Conservation (phyloP, 23 red algal genomes). For the Agarophyton chilense region DNA sequence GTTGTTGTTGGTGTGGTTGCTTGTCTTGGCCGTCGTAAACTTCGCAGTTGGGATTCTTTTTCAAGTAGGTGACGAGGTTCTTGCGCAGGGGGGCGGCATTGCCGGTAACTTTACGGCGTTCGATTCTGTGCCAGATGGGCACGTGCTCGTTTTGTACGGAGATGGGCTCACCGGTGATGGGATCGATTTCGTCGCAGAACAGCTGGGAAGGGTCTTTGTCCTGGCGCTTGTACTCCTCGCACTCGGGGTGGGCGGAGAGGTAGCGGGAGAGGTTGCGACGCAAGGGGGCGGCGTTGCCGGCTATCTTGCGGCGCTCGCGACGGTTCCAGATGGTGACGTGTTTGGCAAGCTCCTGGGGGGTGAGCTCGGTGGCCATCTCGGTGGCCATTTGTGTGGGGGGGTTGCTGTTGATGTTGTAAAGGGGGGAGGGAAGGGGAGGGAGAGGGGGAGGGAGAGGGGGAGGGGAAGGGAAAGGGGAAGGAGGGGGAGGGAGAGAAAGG, state of each 20-base stretch:
- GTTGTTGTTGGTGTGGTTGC: too few relatives aligned
- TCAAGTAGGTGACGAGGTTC: constrained; percentile 85
- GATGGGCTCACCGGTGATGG: constrained; percentile 37
- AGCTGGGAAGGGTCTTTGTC: constrained; percentile 70
- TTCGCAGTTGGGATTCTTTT: constrained; percentile 88
- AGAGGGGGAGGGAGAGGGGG: neutral
- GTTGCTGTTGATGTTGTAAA: neutral
- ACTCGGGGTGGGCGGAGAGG: constrained; percentile 84
- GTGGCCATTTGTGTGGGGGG: neutral
- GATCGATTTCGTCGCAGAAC: constrained; percentile 42
- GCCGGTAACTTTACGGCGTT: constrained; percentile 90
- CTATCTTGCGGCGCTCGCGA: constrained; percentile 87
- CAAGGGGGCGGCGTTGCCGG: constrained; percentile 94
- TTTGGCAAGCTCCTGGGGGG: constrained; percentile 43
- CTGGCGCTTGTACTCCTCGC: constrained; percentile 90
- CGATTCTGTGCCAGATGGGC: constrained; percentile 87
- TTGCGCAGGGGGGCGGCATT: constrained; percentile 94
- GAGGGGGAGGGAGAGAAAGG: neutral
- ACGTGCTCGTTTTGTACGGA: constrained; percentile 78
- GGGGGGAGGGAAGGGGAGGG: neutral
- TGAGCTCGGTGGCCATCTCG: neutral
- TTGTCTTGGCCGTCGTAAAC: constrained; percentile 91
- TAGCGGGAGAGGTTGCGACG: constrained; percentile 86
- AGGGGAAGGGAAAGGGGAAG: neutral
- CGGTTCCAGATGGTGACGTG: constrained; percentile 96